Evolutionary conservation across 2,329 filamentous ascomycete species (phyloP), one percentile per base, ranked within the genome.

Genomic region (Venturia pyrina): DNA sequence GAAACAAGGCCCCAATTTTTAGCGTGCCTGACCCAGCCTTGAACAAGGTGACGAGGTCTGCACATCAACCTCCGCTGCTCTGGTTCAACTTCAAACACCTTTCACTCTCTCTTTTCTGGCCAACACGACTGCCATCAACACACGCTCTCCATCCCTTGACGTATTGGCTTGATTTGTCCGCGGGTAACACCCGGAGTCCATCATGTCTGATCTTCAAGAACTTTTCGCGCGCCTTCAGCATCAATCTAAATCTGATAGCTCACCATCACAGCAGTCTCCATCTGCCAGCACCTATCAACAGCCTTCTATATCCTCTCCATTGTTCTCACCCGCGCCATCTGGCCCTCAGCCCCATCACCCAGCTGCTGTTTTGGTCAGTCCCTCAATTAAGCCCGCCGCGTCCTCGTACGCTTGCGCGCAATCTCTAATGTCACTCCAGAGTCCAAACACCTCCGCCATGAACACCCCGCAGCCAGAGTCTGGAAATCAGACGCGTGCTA

Each of bases 231-330:
- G 64, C 17, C 63, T 67, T 56, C 60, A 65, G 43, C 59, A 32
- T 48, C 41, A 65, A 57, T 24, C n/a, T 15, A 32, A 43, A 17
- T 43, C 46, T 32, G 24, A 64, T 7, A 53, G 43, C n/a, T 24
- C 21, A n/a, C n/a, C 59, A 17, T 21, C 21, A 17, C 46, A 66
- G 17, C 56, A 65, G 28, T 50, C 32, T 6, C 59, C 64, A 40
- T 37, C 64, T 32, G 15, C 34, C 53, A 62, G 13, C 21, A n/a
- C 21, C 24, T 34, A 60, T 10, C 50, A 24, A 37, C 50, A 81
- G 67, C 83, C 85, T 44, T 81, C 81, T 21, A 83, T 86, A 40
- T 83, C 84, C 17, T 86, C 85, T 53, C 81, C 83, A 44, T 73
- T 85, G 65, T 82, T 82, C 71, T 85, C 83, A 56, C 84, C 85